A percentile compares a stretch with the other conserved stretches of the same genome.
phyloP scores from a whole-genome alignment of 176 grass and related monocot genomes.

The Aegilops longissima region DNA sequence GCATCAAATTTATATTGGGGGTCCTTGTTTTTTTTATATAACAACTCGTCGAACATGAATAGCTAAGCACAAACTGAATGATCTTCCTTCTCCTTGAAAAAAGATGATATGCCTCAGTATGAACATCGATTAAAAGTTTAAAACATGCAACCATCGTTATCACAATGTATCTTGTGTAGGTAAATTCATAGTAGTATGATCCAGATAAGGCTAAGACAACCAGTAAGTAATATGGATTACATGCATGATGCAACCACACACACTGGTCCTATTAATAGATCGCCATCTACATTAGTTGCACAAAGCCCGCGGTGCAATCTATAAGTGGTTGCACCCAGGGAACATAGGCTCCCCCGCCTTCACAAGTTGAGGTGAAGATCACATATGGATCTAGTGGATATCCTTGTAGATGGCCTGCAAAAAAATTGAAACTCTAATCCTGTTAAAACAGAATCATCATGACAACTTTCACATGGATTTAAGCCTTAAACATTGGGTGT shows the following conservation, averaged over 20 bases:
- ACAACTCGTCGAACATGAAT: too few relatives aligned
- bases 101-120: not conserved
- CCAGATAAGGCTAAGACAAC: not conserved
- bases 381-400: too few relatives aligned
- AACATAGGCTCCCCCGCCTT: not conserved
- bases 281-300: not conserved
- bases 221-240: not conserved
- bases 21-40: too few relatives aligned
- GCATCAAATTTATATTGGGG: too few relatives aligned
- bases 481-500: not conserved
- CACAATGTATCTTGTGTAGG: not conserved
- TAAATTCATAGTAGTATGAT: not conserved
- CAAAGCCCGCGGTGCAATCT: too few relatives aligned
- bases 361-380: not conserved
- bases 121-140: not conserved
- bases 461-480: not conserved
- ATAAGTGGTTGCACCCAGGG: not conserved
- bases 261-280: not conserved
- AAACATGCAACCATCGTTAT: not conserved
- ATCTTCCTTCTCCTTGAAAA: too few relatives aligned
- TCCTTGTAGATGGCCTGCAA: not conserved
- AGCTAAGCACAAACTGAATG: too few relatives aligned
- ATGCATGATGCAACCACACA: not conserved
- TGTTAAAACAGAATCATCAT: not conserved
- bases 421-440: not conserved